Evolutionary conservation across 257 asterid species (phyloP), one percentile per base, ranked within the genome.

Genomic region (Coffea eugenioides): DNA sequence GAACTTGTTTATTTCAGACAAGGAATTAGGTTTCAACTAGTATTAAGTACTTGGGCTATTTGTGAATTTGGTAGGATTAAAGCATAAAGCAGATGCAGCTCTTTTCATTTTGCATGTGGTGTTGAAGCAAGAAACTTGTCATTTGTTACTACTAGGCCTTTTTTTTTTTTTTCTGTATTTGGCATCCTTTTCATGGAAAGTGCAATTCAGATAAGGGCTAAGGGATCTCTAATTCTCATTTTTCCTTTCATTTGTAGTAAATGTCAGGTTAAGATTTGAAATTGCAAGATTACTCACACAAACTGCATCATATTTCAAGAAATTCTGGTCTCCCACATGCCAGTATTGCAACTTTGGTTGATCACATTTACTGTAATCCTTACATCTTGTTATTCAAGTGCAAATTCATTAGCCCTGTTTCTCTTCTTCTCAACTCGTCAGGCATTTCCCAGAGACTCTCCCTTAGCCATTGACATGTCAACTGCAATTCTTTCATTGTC

Each of bases 401-500:
- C 66, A 23, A 23, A 59, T 59, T 59, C 6, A 59, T 59, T 59
- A 6, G 13, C 20, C 41, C 13, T 2, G 25, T 70, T 52, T 56
- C 62, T 16, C 62, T 66, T 23, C 13, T 56, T 69, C 65, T 20
- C 23, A 21, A 67, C 12, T 54, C 49, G 49, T 48, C 66, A 86
- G 87, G 87, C 87, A 36, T 83, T 86, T 73, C 86, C 84, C 21
- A 83, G 84, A 72, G 89, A 81, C 75, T 86, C 89, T 16, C 87
- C 85, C n/a, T 62, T 86, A 48, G 89, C 82, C 13, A 31, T 81
- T 49, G 89, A 86, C 61, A 59, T 86, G 79, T 86, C 89, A 49
- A 81, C 80, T 34, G 81, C 85, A 21, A 81, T 86, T 43, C 83
- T 86, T 25, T 54, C 76, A 64, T 79, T 86, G 72, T 86, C 86